phyloP scores from a whole-genome alignment of 345 rosid species.

The Acer negundo region DNA sequence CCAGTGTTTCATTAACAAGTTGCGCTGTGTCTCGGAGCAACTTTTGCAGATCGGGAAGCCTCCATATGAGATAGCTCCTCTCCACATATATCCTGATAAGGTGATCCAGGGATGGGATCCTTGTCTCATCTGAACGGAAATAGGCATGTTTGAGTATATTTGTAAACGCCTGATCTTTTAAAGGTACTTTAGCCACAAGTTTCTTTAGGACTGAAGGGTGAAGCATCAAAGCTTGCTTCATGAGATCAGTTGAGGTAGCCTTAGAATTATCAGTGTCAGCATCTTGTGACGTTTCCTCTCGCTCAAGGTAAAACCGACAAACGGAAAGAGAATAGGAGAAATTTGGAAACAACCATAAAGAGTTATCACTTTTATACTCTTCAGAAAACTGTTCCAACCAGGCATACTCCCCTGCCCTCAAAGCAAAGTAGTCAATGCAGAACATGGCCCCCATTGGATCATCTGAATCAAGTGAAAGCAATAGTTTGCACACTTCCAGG shows the following conservation, averaged over 20 bases:
- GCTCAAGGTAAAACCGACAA: slow-evolving; percentile 69
- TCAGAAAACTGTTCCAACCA: slow-evolving; percentile 84
- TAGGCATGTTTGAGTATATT: slow-evolving; percentile 61
- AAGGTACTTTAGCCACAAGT: slow-evolving; percentile 76
- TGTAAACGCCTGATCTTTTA: slow-evolving; percentile 76
- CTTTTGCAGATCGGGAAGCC: slow-evolving; percentile 86
- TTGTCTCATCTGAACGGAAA: slow-evolving; percentile 63
- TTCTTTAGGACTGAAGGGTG: slow-evolving; percentile 76
- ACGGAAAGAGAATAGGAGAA: slow-evolving; percentile 88
- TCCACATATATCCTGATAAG: slow-evolving; percentile 74
- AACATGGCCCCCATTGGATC: slow-evolving; percentile 88
- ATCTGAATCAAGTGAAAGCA: slow-evolving; percentile 76
- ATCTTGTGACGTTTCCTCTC: slow-evolving; percentile 42
- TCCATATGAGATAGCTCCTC: slow-evolving; percentile 81
- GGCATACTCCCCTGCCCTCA: slow-evolving; percentile 80
- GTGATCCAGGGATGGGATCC: slow-evolving; percentile 75
- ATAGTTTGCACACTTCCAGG: slow-evolving; percentile 81
- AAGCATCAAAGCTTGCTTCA: slow-evolving; percentile 90
- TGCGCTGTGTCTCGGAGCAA: slow-evolving; percentile 61
- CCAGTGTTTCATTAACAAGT: slow-evolving; percentile 54
- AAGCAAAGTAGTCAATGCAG: slow-evolving; percentile 84
- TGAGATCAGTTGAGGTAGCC: slow-evolving; percentile 65
- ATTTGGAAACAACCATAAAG: slow-evolving; percentile 88
- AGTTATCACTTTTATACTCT: slow-evolving; percentile 65
- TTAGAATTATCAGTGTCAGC: slow-evolving; percentile 31